Conservation (phyloP, 2,329 filamentous ascomycete species). For the Coniochaeta sp. region DNA sequence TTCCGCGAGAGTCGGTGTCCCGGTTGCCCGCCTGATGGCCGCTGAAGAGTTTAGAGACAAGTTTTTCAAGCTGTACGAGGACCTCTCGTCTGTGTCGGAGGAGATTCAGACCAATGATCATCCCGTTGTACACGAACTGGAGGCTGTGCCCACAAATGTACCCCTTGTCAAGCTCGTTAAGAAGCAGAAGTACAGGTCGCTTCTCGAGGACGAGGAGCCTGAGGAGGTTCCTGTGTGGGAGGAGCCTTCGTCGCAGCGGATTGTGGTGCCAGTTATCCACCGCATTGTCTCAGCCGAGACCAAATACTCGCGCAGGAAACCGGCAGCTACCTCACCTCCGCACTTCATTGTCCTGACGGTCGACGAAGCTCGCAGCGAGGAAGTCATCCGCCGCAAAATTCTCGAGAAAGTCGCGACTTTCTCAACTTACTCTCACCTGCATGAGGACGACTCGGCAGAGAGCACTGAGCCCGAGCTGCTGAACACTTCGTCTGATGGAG, state of each 20-base stretch:
- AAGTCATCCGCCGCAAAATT: conserved; percentile 72
- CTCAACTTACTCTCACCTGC: conserved; percentile 61
- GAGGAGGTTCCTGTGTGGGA: conserved; percentile 45
- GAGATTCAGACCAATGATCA: conserved; percentile 61
- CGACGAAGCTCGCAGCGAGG: conserved; percentile 60
- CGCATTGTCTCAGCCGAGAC: conserved; percentile 31
- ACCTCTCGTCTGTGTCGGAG: conserved; percentile 60
- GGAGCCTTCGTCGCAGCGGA: conserved; percentile 53
- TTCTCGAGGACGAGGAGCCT: conserved; percentile 39
- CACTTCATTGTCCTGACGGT: conserved; percentile 70
- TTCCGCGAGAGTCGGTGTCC: conserved; percentile 59
- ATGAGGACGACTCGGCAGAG: conserved; percentile 39
- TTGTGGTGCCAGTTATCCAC: conserved; percentile 67
- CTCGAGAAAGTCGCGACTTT: conserved; percentile 68
- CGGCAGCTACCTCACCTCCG: conserved; percentile 31
- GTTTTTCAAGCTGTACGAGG: conserved; percentile 81
- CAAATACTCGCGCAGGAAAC: conserved; percentile 8
- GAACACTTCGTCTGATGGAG: conserved; percentile 54
- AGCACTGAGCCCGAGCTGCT: conserved; percentile 61
- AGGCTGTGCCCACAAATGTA: conserved; percentile 70
- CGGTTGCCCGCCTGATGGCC: conserved; percentile 60
- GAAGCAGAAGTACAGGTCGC: conserved; percentile 39
- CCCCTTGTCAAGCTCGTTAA: conserved; percentile 40
- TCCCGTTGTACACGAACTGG: conserved; percentile 68
- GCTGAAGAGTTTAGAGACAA: conserved; percentile 76